Evolutionary conservation across 495 filamentous ascomycete genomes (phyloP), one percentile per base, ranked within the genome.

Genomic region (Acidiella bohemica): DNA sequence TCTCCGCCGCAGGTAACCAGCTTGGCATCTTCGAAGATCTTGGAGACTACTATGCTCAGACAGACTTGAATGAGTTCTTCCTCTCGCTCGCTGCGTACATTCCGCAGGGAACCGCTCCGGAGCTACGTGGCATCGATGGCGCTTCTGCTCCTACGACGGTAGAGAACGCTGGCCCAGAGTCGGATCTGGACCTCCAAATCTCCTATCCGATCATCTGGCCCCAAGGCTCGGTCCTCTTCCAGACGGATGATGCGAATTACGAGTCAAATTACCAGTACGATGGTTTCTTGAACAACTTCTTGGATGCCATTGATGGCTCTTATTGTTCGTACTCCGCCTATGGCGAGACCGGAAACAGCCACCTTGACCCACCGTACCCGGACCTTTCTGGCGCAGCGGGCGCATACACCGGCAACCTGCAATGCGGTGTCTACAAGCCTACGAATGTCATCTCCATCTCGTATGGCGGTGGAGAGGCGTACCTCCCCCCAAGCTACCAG

Each of bases 371-470:
- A 7, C 42, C 40, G 1, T 70, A 70, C 39, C 65, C 67, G 0
- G 62, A 68, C 43, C 57, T 56, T n/a, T n/a, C n/a, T n/a, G n/a
- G n/a, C 29, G 56, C 56, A 32, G 23, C 47, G 0, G 55, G 53
- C 14, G 63, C 61, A 14, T 70, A 66, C 44, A 22, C 58, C 25
- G 60, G 64, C 0, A 30, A 40, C 13, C 32, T 54, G 4, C 42
- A 66, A 29, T 68, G 66, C 44, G 66, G 65, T 32, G 57, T 66
- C 28, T 71, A 70, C 39, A 60, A 67, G 37, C 64, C 69, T 10
- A 71, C 75, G 1, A 74, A 72, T 28, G 75, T 78, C 2, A 67
- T 79, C 33, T 73, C 69, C 2, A 67, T 71, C 42, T 75, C 71
- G 0, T 79, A 78, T 44, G 66, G 67, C 23, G 56, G 56, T 18